Percentiles rank a stretch among this genome's conserved stretches.
phyloP scores from a whole-genome alignment of 495 filamentous ascomycete species.

The Xylaria castorea region DNA sequence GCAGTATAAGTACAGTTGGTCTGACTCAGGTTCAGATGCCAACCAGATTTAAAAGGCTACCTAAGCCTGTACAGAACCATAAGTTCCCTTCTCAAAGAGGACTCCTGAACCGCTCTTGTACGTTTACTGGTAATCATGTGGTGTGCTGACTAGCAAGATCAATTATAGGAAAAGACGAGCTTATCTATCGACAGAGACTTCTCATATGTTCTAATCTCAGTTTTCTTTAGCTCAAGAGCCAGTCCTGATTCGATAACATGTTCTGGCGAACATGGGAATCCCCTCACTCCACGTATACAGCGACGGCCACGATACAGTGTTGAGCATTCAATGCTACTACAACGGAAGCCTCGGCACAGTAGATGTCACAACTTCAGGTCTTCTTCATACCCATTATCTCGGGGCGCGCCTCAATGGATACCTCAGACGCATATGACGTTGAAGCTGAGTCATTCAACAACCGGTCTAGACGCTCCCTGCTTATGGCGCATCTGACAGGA shows the following conservation, averaged over 20 bases:
- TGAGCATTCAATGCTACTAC: neutral
- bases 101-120: neutral
- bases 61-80: neutral
- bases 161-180: neutral
- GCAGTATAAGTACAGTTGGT: conserved; percentile 3
- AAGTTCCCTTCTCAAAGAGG: neutral
- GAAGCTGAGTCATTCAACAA: neutral
- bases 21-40: conserved; percentile 13
- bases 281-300: neutral
- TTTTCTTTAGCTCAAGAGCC: neutral
- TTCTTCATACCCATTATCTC: neutral
- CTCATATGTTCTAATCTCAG: neutral
- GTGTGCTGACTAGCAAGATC: neutral
- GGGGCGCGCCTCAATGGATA: neutral
- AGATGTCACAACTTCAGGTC: neutral
- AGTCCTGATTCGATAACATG: neutral
- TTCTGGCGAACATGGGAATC: neutral
- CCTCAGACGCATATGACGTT: neutral
- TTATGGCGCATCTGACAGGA: conserved; percentile 19
- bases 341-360: neutral
- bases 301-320: neutral
- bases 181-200: neutral
- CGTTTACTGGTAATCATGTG: neutral
- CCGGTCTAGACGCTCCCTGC: neutral
- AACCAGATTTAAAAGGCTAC: neutral